Conservation (phyloP, 2,329 filamentous ascomycete genomes). For the Didymella arachidicola region DNA sequence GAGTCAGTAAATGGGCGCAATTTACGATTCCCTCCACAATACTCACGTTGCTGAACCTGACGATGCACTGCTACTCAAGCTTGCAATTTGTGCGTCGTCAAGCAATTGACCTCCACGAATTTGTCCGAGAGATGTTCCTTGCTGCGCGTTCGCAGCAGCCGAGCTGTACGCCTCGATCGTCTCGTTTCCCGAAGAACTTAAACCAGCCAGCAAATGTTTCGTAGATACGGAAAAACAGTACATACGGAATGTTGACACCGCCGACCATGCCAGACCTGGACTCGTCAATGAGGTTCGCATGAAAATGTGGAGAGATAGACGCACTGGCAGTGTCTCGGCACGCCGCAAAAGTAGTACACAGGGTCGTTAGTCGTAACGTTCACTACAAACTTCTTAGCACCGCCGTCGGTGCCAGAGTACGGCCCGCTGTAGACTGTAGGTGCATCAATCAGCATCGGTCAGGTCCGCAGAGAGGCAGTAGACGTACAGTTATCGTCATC, state of each 20-base stretch:
- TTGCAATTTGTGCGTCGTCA: slow-evolving; percentile 26
- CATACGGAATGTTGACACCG: slow-evolving; percentile 18
- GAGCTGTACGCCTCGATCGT: slow-evolving; percentile 15
- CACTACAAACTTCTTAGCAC: slow-evolving; percentile 35
- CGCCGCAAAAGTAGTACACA: slow-evolving; percentile 37
- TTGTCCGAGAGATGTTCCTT: slow-evolving; percentile 3
- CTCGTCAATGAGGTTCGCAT: neutral
- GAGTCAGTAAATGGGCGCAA: neutral
- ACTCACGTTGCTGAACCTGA: slow-evolving; percentile 16
- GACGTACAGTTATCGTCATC: slow-evolving; percentile 19
- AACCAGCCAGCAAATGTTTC: neutral
- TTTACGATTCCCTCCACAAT: neutral
- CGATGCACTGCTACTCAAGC: slow-evolving; percentile 16
- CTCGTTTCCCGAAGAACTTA: slow-evolving; percentile 7
- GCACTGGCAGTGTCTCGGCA: slow-evolving; percentile 31
- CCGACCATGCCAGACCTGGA: slow-evolving; percentile 13
- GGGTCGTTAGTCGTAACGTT: slow-evolving; percentile 33
- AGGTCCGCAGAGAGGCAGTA: neutral
- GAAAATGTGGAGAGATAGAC: neutral
- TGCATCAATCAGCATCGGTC: too few species aligned
- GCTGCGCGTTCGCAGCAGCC: slow-evolving; percentile 7
- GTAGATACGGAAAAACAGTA: neutral
- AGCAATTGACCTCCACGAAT: slow-evolving; percentile 27
- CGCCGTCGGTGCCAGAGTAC: slow-evolving; percentile 28
- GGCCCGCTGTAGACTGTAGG: slow-evolving; percentile 30